phyloP scores from a whole-genome alignment of 257 asterid genomes.

The Perilla frutescens region DNA sequence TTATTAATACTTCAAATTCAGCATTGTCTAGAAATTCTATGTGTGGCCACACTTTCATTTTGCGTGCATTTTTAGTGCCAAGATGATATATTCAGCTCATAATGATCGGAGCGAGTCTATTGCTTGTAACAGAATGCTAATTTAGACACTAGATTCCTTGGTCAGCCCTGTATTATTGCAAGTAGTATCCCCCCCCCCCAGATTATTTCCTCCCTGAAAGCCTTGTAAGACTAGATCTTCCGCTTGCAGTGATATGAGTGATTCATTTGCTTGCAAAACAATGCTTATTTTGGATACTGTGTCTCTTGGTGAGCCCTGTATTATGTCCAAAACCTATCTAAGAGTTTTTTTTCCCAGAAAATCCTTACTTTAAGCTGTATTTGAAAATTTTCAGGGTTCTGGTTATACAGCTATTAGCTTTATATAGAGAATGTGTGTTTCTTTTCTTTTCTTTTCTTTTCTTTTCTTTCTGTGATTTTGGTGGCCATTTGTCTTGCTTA shows the following conservation, averaged over 20 bases:
- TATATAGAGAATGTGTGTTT: background rate
- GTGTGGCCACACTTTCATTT: constrained; percentile 9
- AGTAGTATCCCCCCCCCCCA: background rate
- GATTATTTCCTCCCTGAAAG: background rate
- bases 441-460: background rate
- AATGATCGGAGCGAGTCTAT: constrained; percentile 24
- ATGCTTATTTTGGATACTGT: constrained; percentile 14
- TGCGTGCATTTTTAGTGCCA: constrained; percentile 24
- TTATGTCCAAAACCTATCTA: constrained; percentile 14
- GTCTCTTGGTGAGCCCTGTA: background rate
- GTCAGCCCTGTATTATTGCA: background rate
- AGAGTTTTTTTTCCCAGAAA: background rate
- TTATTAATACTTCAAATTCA: constrained; percentile 13
- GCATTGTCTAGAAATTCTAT: constrained; percentile 20
- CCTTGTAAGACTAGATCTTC: constrained; percentile 14
- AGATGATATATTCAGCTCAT: constrained; percentile 19
- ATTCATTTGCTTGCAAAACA: constrained; percentile 10
- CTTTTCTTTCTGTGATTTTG: background rate
- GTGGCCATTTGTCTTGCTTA: constrained; percentile 10
- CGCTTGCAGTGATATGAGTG: constrained; percentile 21
- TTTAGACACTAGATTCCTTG: constrained; percentile 5
- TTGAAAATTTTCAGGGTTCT: background rate
- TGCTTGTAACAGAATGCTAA: constrained; percentile 16
- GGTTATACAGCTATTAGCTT: background rate
- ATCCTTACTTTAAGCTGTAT: background rate